Conservation (phyloP, 2,329 filamentous ascomycete genomes). For the Botryotinia convoluta region DNA sequence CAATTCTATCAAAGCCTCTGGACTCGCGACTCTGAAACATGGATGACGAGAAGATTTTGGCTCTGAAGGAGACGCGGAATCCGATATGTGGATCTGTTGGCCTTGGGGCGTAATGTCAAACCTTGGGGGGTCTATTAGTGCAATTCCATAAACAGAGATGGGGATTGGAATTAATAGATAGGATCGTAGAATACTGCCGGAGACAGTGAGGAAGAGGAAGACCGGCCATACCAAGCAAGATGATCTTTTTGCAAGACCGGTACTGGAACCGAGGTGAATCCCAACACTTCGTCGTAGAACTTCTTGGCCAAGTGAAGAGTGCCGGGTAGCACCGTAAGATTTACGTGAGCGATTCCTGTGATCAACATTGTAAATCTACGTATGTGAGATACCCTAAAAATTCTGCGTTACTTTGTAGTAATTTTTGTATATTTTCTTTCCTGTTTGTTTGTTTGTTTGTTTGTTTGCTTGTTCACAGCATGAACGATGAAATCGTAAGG, state of each 20-base stretch:
- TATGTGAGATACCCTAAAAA: not conserved
- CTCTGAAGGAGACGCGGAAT: slow-evolving; percentile 41
- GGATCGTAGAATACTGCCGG: not conserved
- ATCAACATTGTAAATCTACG: slow-evolving; percentile 38
- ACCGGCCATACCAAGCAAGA: slow-evolving; percentile 51
- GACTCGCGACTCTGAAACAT: slow-evolving; percentile 53
- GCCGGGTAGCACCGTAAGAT: slow-evolving; percentile 54
- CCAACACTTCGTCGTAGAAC: slow-evolving; percentile 57
- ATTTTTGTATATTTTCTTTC: not conserved
- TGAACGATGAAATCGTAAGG: not conserved
- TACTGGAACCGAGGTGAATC: slow-evolving; percentile 51
- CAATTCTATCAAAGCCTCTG: slow-evolving; percentile 48
- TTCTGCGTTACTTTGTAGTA: not conserved
- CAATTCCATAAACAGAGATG: not conserved
- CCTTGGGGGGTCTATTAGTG: slow-evolving; percentile 30
- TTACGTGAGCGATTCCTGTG: slow-evolving; percentile 55
- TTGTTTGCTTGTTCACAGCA: not conserved
- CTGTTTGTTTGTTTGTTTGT: not conserved
- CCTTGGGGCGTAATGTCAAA: slow-evolving; percentile 54
- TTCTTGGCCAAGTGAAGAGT: slow-evolving; percentile 50
- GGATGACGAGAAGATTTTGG: slow-evolving; percentile 51
- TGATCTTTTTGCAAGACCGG: slow-evolving; percentile 50
- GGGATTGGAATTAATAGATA: not conserved
- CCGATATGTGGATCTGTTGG: slow-evolving; percentile 57
- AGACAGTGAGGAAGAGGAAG: not conserved